A percentile compares a stretch with the other conserved stretches of the same genome.
Conservation (phyloP, 2,329 filamentous ascomycete species). For the Cytospora piceae region DNA sequence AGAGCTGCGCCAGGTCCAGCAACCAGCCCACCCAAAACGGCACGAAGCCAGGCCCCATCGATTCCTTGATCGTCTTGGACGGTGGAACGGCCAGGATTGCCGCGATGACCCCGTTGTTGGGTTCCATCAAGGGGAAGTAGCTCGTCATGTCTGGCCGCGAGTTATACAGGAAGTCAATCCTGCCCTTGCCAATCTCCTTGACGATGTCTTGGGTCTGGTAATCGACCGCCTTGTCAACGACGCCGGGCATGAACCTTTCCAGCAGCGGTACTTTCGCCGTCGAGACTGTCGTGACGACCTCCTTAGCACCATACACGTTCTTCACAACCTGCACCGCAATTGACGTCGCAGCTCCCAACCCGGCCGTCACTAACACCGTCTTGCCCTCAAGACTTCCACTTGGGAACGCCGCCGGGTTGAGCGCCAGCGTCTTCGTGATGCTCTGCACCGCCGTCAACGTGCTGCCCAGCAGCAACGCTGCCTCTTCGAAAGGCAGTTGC, state of each 20-base stretch:
- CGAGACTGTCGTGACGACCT: constrained; percentile 56
- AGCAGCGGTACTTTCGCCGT: constrained; percentile 50
- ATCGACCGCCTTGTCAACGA: constrained; percentile 29
- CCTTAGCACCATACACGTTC: constrained; percentile 51
- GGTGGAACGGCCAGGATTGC: constrained; percentile 46
- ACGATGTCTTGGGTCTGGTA: constrained; percentile 49
- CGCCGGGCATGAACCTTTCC: constrained; percentile 27
- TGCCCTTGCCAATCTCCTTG: constrained; percentile 44
- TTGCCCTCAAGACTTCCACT: constrained; percentile 48
- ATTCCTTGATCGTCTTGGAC: constrained; percentile 36
- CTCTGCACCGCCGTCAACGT: constrained; percentile 50
- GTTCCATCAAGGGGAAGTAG: constrained; percentile 46
- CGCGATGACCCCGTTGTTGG: constrained; percentile 44
- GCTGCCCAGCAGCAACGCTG: constrained; percentile 40
- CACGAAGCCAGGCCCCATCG: constrained; percentile 40
- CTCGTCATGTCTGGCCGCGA: constrained; percentile 47
- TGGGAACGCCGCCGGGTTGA: constrained; percentile 33
- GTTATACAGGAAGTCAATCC: constrained; percentile 55
- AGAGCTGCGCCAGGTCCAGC: constrained; percentile 41
- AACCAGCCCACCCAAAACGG: constrained; percentile 43
- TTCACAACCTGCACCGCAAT: constrained; percentile 54
- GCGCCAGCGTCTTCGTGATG: constrained; percentile 44
- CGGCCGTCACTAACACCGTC: constrained; percentile 56
- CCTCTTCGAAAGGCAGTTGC: constrained; percentile 36
- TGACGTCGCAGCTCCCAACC: constrained; percentile 52